phyloP scores from a whole-genome alignment of 257 asterid genomes.

The Striga asiatica region DNA sequence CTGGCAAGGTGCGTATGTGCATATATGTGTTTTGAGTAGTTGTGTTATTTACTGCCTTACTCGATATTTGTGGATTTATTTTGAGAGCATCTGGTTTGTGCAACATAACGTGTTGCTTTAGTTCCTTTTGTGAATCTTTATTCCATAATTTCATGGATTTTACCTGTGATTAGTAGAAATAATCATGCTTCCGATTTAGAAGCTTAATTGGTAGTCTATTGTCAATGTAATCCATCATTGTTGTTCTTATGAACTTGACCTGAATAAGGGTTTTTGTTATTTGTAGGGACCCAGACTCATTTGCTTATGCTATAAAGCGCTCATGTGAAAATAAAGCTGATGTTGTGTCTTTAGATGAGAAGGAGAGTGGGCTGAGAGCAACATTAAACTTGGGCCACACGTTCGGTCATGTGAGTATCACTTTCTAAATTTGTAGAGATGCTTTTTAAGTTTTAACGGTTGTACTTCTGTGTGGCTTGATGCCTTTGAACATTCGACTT shows the following conservation, averaged over 20 bases:
- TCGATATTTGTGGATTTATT: no score
- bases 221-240: constrained; percentile 6
- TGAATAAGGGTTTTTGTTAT: constrained; percentile 11
- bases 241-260: constrained; percentile 9
- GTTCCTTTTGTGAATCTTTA: not conserved
- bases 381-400: constrained; percentile 98
- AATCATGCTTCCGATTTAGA: not conserved
- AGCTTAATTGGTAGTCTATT: not conserved
- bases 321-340: constrained; percentile 98
- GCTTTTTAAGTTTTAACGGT: not conserved
- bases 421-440: constrained; percentile 3
- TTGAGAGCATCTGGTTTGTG: not conserved
- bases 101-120: not conserved
- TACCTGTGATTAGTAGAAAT: not conserved
- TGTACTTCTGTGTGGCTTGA: not conserved
- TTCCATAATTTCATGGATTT: constrained; percentile 1
- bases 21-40: not conserved
- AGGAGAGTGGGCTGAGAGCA: constrained; percentile 92
- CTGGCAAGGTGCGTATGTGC: constrained; percentile 48
- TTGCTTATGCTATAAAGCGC: constrained; percentile 90
- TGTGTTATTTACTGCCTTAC: not conserved
- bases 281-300: constrained; percentile 69
- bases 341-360: constrained; percentile 93
- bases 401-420: constrained; percentile 78
- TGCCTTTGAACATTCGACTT: not conserved